These are phyloP conservation scores for Rhododendron mucronatum DNA, from an alignment of 148 eudicot species.

Conservation along the genomic window DNA sequence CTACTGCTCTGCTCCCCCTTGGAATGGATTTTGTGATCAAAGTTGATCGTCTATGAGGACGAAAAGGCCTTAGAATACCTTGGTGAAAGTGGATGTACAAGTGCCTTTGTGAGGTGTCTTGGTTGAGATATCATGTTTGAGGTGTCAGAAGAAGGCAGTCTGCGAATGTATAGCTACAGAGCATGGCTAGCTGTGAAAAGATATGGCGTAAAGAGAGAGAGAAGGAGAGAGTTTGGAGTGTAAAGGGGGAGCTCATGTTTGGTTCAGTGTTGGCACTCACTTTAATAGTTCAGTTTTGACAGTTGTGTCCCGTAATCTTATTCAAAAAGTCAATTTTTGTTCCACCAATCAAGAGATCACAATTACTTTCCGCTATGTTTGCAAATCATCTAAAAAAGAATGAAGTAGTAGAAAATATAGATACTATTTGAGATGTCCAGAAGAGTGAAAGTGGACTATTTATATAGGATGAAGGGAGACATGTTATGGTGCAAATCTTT, in stretches of 20 bases:
- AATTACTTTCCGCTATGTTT: background rate
- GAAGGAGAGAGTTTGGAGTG: background rate
- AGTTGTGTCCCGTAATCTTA: background rate
- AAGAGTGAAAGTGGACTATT: background rate
- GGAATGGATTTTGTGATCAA: background rate
- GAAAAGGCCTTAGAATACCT: background rate
- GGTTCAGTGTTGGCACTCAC: background rate
- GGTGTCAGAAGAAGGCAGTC: background rate
- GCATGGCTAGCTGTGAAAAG: background rate
- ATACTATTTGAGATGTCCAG: background rate
- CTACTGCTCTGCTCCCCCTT: background rate
- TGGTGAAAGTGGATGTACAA: background rate
- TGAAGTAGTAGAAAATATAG: background rate
- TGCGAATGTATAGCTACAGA: background rate
- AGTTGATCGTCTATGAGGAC: background rate
- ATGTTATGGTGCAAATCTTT: background rate
- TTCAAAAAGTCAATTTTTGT: background rate
- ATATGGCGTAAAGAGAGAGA: background rate
- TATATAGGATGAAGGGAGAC: background rate
- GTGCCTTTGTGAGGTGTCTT: background rate
- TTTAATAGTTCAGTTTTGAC: background rate
- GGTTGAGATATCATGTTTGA: background rate
- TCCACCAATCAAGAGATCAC: background rate
- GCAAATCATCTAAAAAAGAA: background rate
- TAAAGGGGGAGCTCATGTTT: background rate